These are phyloP conservation scores for Cladosporium phlei DNA, from an alignment of 2,329 filamentous ascomycete genomes.

Conservation along the genomic window DNA sequence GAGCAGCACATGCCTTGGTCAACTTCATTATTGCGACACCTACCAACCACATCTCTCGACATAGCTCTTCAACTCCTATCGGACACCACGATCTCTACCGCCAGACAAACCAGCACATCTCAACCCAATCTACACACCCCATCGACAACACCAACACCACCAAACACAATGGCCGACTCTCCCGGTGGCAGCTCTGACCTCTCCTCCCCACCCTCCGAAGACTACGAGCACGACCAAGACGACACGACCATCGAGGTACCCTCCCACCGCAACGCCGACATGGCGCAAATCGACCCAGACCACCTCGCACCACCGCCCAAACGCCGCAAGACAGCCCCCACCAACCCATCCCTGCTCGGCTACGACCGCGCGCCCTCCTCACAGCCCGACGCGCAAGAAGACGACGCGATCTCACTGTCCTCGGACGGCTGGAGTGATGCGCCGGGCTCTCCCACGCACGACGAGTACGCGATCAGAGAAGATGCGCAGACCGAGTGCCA, in stretches of 20 bases:
- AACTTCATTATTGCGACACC: no score
- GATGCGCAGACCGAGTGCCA: slow-evolving; percentile 45
- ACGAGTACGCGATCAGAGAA: slow-evolving; percentile 37
- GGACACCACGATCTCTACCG: background rate
- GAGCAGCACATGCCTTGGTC: no score
- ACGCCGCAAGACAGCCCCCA: slow-evolving; percentile 33
- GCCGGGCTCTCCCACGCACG: slow-evolving; percentile 50
- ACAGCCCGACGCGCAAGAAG: slow-evolving; percentile 34
- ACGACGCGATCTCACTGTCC: slow-evolving; percentile 61
- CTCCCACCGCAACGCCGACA: slow-evolving; percentile 40
- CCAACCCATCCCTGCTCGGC: slow-evolving; percentile 18
- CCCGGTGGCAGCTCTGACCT: slow-evolving; percentile 54
- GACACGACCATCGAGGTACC: slow-evolving; percentile 48
- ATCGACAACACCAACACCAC: background rate
- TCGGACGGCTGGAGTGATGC: slow-evolving; percentile 81
- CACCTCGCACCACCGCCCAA: slow-evolving; percentile 33
- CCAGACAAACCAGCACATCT: background rate
- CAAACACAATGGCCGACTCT: slow-evolving; percentile 42
- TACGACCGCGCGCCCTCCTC: slow-evolving; percentile 34
- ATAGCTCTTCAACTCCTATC: no score
- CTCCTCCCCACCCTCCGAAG: slow-evolving; percentile 60
- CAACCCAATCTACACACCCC: background rate
- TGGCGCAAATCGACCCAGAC: slow-evolving; percentile 29
- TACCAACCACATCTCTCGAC: no score
- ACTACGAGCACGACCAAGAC: slow-evolving; percentile 45